Evolutionary conservation across 768 basidiomycete species (phyloP), one percentile per base, ranked within the genome.

Genomic region (Cubamyces sp.): DNA sequence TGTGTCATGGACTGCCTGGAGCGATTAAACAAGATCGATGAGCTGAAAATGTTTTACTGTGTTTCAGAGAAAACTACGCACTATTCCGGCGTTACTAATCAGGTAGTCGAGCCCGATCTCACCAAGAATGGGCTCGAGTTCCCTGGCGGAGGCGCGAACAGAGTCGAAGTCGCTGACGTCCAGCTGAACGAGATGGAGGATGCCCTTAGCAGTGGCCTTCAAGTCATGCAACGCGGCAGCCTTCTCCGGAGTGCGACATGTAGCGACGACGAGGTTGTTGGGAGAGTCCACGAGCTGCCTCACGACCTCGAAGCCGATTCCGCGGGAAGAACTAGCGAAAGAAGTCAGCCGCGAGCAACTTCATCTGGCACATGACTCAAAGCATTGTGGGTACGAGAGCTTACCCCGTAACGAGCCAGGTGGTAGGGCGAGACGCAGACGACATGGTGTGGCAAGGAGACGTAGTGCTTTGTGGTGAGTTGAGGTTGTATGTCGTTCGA

Each of bases 31-130:
- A 1, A 16, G 3, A 26, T 7, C 40, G 23, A 16, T 16, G 37
- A 25, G 19, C 18, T 15, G 18, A 12, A 3, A 1, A 30, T 3
- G 25, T 49, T 51, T 74, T 18, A 19, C 16, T 47, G 42, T 61
- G 54, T n/a, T 41, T 45, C 30, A 30, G 40, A 34, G 34, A 28
- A 16, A 14, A 9, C 11, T 15, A 70, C 76, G 56, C 54, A 77
- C 76, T 19, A 76, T 64, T 0, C 66, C 77, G 5, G 77, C 76
- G 42, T 77, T 78, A 67, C 78, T 80, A 54, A 78, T 58, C 19
- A 80, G 68, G 52, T 77, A 79, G 65, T 80, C 76, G 11, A 79
- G 66, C 9, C 78, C 76, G 1, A 50, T 30, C 34, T 65, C 65
- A 1, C 64, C 70, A 15, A 79, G 64, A 23, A 75, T 57, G 37